These are phyloP conservation scores for Kwoniella botswanensis DNA, from an alignment of 768 basidiomycete genomes.

Conservation along the genomic window DNA sequence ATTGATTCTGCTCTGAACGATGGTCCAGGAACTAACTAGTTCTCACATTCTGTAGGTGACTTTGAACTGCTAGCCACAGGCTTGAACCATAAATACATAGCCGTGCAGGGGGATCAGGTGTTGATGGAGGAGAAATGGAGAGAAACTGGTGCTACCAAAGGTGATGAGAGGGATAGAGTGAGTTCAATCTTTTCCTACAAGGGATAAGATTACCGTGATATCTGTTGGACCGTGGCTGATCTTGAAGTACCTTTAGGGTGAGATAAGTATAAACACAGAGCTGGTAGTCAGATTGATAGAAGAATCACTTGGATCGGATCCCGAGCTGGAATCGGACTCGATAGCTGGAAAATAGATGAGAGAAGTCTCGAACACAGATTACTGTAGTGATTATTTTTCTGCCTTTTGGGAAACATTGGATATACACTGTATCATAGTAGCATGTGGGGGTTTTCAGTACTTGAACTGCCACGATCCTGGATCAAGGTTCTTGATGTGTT, in stretches of 20 bases:
- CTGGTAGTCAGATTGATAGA: constrained; percentile 29
- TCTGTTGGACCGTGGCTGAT: background rate
- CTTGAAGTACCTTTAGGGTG: constrained; percentile 18
- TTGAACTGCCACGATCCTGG: too few relatives aligned
- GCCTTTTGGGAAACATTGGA: background rate
- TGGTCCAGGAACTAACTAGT: background rate
- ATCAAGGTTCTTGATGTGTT: too few relatives aligned
- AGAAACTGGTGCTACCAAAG: constrained; percentile 24
- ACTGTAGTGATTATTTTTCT: background rate
- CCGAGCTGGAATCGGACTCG: background rate
- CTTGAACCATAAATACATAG: constrained; percentile 47
- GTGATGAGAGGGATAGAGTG: constrained; percentile 32
- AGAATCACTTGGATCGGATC: constrained; percentile 8
- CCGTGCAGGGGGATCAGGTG: constrained; percentile 45
- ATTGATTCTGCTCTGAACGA: background rate
- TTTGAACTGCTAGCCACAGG: constrained; percentile 42
- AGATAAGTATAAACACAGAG: constrained; percentile 31
- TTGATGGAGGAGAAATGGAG: constrained; percentile 37
- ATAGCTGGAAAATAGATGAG: constrained; percentile 1
- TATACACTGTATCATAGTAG: background rate
- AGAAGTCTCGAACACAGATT: background rate
- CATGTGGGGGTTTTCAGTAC: background rate
- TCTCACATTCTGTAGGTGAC: constrained; percentile 34
- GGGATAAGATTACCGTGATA: too few relatives aligned
- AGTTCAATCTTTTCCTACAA: constrained; percentile 5